Conservation (phyloP, 441 rosid species). For the Erysimum pusillum region DNA sequence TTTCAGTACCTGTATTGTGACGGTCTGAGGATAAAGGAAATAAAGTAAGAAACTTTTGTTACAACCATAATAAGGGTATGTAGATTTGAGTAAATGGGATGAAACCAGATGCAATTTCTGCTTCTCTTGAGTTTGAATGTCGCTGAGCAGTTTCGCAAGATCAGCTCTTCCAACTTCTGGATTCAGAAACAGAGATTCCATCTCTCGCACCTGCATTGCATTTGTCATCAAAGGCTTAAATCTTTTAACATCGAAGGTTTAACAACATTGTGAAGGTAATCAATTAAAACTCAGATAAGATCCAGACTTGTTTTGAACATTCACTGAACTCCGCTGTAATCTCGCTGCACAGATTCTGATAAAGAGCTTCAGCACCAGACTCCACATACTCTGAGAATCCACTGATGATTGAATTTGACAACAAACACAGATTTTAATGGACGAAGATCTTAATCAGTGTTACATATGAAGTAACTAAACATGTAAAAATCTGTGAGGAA, state of each 20-base stretch:
- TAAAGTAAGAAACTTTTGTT: neutral
- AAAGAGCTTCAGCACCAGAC: constrained; percentile 76
- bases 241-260: neutral
- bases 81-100: constrained; percentile 9
- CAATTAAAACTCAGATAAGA: neutral
- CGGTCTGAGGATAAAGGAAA: constrained; percentile 51
- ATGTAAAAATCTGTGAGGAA: neutral
- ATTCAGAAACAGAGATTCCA: constrained; percentile 67
- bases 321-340: constrained; percentile 79
- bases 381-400: constrained; percentile 82
- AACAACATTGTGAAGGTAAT: constrained; percentile 2
- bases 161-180: constrained; percentile 65
- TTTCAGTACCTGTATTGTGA: constrained; percentile 84
- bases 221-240: constrained; percentile 10
- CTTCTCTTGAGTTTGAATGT: constrained; percentile 89
- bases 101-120: constrained; percentile 79
- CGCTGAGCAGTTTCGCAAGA: constrained; percentile 77
- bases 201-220: constrained; percentile 67
- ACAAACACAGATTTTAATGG: constrained; percentile 1
- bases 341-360: constrained; percentile 83
- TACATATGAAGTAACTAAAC: constrained; percentile 4
- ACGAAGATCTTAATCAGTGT: neutral
- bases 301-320: constrained; percentile 82
- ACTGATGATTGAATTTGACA: constrained; percentile 47
- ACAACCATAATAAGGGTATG: no score